These are phyloP conservation scores for Chimonanthus praecox DNA, from an alignment of 164 flowering plant genomes.

Conservation along the genomic window DNA sequence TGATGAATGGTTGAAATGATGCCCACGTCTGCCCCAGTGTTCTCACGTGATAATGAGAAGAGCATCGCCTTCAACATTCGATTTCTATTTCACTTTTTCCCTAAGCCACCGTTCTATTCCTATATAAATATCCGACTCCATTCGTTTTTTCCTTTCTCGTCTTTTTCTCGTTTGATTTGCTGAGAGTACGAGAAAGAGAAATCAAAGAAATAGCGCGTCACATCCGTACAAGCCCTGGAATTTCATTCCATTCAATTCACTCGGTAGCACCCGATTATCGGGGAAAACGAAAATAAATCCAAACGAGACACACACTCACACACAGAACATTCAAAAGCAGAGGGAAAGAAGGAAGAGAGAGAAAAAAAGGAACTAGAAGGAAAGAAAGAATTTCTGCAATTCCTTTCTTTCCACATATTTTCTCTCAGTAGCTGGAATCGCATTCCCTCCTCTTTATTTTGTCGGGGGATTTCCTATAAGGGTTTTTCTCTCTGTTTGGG, in stretches of 20 bases:
- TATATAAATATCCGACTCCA: slow-evolving; percentile 14
- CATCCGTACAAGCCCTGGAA: not conserved
- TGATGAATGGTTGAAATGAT: too few species aligned
- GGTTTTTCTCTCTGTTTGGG: not conserved
- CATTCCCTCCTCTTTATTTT: not conserved
- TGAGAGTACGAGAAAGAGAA: not conserved
- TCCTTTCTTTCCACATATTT: not conserved
- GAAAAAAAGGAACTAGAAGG: not conserved
- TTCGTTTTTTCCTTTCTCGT: not conserved
- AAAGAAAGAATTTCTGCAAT: not conserved
- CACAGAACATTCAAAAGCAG: too few species aligned
- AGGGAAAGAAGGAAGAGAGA: not conserved
- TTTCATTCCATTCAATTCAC: not conserved
- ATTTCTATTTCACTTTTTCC: not conserved
- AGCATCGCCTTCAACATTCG: too few species aligned
- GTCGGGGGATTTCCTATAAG: not conserved
- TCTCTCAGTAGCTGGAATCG: not conserved
- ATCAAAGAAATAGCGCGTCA: not conserved
- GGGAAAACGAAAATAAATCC: not conserved
- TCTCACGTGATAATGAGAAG: too few species aligned
- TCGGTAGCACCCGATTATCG: not conserved
- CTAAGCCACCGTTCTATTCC: not conserved
- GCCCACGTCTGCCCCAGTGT: too few species aligned
- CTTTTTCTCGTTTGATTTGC: not conserved
- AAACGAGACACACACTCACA: not conserved